These are phyloP conservation scores for Plasmodium coatneyi DNA, from an alignment of 169 alveolate genomes.

Conservation along the genomic window DNA sequence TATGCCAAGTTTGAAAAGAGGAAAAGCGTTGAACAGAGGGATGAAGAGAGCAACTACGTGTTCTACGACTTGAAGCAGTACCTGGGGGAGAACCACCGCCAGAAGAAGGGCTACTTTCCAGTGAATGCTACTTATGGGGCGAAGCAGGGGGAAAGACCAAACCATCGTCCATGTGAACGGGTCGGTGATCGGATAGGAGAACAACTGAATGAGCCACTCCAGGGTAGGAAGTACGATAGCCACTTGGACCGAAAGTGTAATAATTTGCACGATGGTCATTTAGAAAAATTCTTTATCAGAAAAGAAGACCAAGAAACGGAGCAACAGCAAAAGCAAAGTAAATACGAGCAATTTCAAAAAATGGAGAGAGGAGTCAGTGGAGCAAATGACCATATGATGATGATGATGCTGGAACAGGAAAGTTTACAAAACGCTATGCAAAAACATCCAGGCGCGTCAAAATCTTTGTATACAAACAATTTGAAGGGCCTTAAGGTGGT, in stretches of 20 bases:
- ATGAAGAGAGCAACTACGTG: not conserved
- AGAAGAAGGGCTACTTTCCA: not conserved
- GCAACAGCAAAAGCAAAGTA: not conserved
- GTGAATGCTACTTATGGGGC: not conserved
- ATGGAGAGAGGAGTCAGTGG: not conserved
- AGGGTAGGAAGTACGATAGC: not conserved
- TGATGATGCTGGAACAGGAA: not conserved
- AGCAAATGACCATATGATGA: not conserved
- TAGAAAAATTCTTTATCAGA: not conserved
- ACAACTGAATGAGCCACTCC: not conserved
- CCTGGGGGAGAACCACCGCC: not conserved
- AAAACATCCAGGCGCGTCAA: not conserved
- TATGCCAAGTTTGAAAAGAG: not conserved
- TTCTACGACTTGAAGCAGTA: not conserved
- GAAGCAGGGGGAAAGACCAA: not conserved
- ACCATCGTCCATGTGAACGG: too few relatives aligned
- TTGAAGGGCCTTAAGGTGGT: not conserved
- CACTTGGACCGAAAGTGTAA: not conserved
- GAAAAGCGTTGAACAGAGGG: not conserved
- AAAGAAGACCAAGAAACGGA: not conserved
- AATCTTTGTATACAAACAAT: not conserved
- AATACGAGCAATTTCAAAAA: not conserved
- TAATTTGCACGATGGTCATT: not conserved
- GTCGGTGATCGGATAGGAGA: not conserved
- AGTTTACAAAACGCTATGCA: not conserved